A percentile compares a stretch with the other conserved stretches of the same genome.
phyloP scores from a whole-genome alignment of 257 asterid genomes.

The Mitragyna speciosa region DNA sequence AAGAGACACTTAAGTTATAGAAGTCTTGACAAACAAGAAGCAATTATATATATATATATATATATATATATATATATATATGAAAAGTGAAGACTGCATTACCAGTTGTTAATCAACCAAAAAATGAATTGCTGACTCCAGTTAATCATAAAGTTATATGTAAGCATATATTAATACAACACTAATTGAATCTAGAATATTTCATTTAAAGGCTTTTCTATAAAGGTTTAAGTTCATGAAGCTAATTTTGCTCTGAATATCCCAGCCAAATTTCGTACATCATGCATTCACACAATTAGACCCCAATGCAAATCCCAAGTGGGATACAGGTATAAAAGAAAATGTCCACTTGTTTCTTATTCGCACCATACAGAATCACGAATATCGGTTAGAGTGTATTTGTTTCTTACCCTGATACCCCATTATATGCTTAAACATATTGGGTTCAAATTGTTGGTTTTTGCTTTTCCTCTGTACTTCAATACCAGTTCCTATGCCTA shows the following conservation, averaged over 20 bases:
- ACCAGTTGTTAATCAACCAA: not conserved
- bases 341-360: not conserved
- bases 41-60: not conserved
- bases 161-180: not conserved
- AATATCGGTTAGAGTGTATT: not conserved
- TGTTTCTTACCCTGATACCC: not conserved
- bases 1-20: slow-evolving; percentile 1
- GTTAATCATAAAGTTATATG: not conserved
- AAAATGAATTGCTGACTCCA: not conserved
- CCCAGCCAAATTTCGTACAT: too few species aligned
- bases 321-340: not conserved
- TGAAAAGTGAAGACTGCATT: not conserved
- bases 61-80: too few species aligned
- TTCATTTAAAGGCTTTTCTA: not conserved
- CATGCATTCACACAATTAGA: not conserved
- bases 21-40: not conserved
- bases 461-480: not conserved
- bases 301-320: not conserved
- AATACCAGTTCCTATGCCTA: not conserved
- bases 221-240: not conserved
- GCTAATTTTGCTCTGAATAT: not conserved
- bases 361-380: not conserved
- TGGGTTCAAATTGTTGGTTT: not conserved
- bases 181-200: not conserved
- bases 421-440: not conserved